A percentile compares a stretch with the other conserved stretches of the same genome.
These are phyloP conservation scores for Symbiodinium pilosum DNA, from an alignment of 73 alveolate species.

Conservation along the genomic window DNA sequence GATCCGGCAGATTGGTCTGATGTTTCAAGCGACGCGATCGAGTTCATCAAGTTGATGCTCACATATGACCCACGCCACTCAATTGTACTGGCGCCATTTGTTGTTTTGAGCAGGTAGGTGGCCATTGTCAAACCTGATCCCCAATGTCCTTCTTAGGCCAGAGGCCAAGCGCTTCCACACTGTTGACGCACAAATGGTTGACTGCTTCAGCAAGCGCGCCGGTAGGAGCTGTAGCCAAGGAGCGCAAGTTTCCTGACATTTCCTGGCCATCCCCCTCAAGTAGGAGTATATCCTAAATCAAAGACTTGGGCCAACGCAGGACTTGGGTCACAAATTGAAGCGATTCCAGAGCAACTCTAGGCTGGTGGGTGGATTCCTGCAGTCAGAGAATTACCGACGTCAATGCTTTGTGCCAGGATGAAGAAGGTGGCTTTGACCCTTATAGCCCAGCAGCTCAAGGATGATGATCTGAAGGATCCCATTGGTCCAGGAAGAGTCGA, in stretches of 20 bases:
- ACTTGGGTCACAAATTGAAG: constrained; percentile 86
- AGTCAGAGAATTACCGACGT: not conserved
- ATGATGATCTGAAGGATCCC: constrained; percentile 61
- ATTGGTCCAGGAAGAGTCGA: not conserved
- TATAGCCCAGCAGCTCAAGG: constrained; percentile 94
- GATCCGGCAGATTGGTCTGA: constrained; percentile 95
- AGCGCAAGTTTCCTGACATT: no score
- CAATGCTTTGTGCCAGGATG: constrained; percentile 43
- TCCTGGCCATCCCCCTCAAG: no score
- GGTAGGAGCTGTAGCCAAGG: constrained; percentile 83
- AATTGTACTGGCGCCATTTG: not conserved
- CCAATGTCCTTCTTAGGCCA: not conserved
- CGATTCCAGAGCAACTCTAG: constrained; percentile 92
- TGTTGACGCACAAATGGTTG: constrained; percentile 77
- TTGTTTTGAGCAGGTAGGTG: not conserved
- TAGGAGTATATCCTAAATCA: no score
- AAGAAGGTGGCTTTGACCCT: constrained; percentile 93
- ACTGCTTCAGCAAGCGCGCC: constrained; percentile 49
- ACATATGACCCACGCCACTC: constrained; percentile 47
- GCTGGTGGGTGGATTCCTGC: not conserved
- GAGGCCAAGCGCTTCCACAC: constrained; percentile 43
- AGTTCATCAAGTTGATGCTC: constrained; percentile 95
- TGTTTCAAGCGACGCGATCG: constrained; percentile 96
- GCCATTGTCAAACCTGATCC: not conserved
- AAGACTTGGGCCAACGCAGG: not conserved